Evolutionary conservation across 164 flowering plant species (phyloP).

Genomic region (Cinnamomum chago): DNA sequence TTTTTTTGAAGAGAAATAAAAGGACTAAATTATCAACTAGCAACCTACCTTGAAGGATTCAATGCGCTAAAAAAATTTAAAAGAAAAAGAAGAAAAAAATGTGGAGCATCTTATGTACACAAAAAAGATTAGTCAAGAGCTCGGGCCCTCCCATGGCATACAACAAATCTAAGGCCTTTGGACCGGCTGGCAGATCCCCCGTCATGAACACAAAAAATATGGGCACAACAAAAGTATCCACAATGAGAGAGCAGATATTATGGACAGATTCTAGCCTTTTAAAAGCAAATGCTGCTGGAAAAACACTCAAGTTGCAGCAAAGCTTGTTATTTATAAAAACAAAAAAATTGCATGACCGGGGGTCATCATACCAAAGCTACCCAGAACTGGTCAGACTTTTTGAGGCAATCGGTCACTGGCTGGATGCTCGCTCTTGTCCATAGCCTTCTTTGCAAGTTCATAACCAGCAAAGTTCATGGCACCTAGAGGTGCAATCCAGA

Average conservation of each 20-base stretch:
- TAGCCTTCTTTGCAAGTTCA: conserved; percentile 88
- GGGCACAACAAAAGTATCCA: background rate
- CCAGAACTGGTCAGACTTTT: conserved; percentile 37
- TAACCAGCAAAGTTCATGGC: conserved; percentile 99
- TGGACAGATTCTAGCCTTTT: conserved; percentile 32
- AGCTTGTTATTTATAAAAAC: background rate
- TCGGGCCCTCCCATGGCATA: background rate
- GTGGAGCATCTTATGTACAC: background rate
- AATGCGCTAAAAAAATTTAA: background rate
- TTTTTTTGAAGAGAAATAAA: background rate
- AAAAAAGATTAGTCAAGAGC: background rate
- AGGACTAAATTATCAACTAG: background rate
- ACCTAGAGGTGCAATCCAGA: conserved; percentile 98
- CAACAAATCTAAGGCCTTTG: background rate
- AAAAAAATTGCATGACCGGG: background rate
- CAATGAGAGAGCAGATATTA: conserved; percentile 10
- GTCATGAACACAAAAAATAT: too few relatives aligned
- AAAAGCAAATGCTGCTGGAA: conserved; percentile 13
- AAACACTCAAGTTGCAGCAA: conserved; percentile 14
- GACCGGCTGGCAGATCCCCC: background rate
- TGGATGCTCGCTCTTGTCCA: conserved; percentile 55
- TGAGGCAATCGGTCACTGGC: conserved; percentile 29
- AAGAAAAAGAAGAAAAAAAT: background rate
- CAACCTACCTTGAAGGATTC: background rate
- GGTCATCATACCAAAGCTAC: conserved; percentile 2